Base-by-base conservation (phyloP, 441 rosid genomes). In the Erodium texanum region DNA sequence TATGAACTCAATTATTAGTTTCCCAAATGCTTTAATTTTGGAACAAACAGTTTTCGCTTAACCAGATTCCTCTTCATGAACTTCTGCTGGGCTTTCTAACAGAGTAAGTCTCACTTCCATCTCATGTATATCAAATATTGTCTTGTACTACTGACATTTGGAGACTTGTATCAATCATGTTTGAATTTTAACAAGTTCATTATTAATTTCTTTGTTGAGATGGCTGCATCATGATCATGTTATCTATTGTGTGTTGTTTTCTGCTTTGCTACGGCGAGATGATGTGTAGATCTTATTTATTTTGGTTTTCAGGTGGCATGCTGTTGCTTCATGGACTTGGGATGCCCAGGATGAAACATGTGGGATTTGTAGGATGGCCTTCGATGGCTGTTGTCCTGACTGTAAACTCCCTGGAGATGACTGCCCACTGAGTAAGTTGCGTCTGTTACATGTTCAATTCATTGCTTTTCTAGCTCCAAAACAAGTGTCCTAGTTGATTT, bases 311-410 rank as follows among this genome's bases (percentile, higher is more conserved):
- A 88, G 96, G 82, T 91, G 96, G 93, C 96, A 93, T 74, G 93
- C 89, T 67, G 95, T 91, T 67, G 96, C 86, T 71, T 88, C 96
- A 63, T 91, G 97, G 96, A 89, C 89, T 14, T 93, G 96, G 99
- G 97, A 86, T 85, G 96, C 96, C 29, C 92, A 88, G 78, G 97
- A 91, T 69, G 97, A 91, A 81, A 87, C 92, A 3, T 93, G 99
- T 75, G 99, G 97, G 71, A 93, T 91, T 54, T 93, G 99, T 76
- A 85, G 97, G 70, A 89, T 93, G 96, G 96, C 96, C 27, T 93
- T 93, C 74, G 99, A 89, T 82, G 99, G 97, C 66, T 93, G 97
- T 56, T 91, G 92, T 74, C 90, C 93, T 64, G 95, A 93, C 71
- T 91, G 96, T 80, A 88, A 93, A 80, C 89, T 80, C 66, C 93